Evolutionary conservation across 768 basidiomycete species (phyloP), one percentile per base, ranked within the genome.

Genomic region (Podaxis sp.): DNA sequence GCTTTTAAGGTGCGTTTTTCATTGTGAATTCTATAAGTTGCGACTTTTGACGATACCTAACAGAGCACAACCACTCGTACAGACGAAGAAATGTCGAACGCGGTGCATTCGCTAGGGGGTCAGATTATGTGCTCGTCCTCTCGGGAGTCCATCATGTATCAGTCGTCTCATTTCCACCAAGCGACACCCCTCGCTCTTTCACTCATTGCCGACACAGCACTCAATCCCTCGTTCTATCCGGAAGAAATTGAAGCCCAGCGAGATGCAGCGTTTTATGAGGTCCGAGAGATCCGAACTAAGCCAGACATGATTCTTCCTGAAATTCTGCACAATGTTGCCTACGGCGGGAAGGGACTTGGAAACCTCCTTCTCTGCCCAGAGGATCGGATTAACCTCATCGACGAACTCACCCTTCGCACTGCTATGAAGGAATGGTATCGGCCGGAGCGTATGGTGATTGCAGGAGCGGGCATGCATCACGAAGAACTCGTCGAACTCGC

Each of bases 61-160:
- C 63, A 98, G 96, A 87, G 87, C 62, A 96, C 95, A 33, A 74
- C 75, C 17, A 82, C 83, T 26, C 85, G 90, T 60, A 83, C 90
- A 1, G 86, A 87, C 55, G 87, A 85, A 22, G 83, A 91, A 66
- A 96, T 98, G 90, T 84, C 88, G 3, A 78, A 79, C 2, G 89
- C 90, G 42, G 89, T 96, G 69, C 88, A 94, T 72, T 82, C 82
- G 2, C 82, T 96, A 38, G 96, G 96, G 44, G 94, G 95, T 15
- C 94, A 96, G 77, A 95, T 99, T 63, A 82, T 90, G 75, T 95
- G 92, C 71, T 89, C 94, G 17, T 92, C 94, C 17, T 90, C 94
- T 2, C 83, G 97, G 52, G 97, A 99, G 74, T 85, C 93, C 22
- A 95, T 98, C 71, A 93, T 97, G 91, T 99, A 99, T 73, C 97